Evolutionary conservation across 1,284 basidiomycete species (phyloP).

Genomic region (Tremellales sp.): DNA sequence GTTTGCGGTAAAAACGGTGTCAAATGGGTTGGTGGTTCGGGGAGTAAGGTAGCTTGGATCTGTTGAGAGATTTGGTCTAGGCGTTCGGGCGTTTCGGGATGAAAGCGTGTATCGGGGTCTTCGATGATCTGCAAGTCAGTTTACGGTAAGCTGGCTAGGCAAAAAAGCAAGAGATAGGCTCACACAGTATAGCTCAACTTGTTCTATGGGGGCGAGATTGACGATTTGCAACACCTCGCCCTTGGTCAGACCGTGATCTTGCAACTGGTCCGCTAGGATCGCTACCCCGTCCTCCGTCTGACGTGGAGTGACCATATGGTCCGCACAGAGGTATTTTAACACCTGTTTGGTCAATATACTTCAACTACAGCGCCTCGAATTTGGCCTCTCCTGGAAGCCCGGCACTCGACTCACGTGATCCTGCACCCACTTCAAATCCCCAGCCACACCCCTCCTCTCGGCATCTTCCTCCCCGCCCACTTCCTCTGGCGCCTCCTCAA

Average conservation of each 20-base stretch:
- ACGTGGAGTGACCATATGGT: constrained; percentile 54
- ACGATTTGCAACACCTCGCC: constrained; percentile 86
- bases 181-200: constrained; percentile 86
- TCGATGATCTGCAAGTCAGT: constrained; percentile 67
- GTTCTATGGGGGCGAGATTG: constrained; percentile 74
- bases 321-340: constrained; percentile 65
- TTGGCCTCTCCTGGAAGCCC: no score
- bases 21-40: constrained; percentile 20
- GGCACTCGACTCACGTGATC: constrained; percentile 62
- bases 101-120: constrained; percentile 75
- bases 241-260: constrained; percentile 72
- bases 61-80: constrained; percentile 66
- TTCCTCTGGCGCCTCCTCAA: constrained; percentile 9
- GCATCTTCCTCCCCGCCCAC: constrained; percentile 50
- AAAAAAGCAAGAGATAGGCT: constrained; percentile 44
- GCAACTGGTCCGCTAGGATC: constrained; percentile 63
- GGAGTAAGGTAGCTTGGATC: constrained; percentile 49
- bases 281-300: constrained; percentile 67
- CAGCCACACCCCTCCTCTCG: constrained; percentile 52
- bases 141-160: not conserved
- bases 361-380: not conserved
- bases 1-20: constrained; percentile 13
- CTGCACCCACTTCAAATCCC: constrained; percentile 82
- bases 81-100: constrained; percentile 51
- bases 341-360: constrained; percentile 54